Percentiles rank a stretch among this genome's conserved stretches.
Evolutionary conservation across 2,329 filamentous ascomycete species (phyloP).

Genomic region (Diaporthe nobilis): DNA sequence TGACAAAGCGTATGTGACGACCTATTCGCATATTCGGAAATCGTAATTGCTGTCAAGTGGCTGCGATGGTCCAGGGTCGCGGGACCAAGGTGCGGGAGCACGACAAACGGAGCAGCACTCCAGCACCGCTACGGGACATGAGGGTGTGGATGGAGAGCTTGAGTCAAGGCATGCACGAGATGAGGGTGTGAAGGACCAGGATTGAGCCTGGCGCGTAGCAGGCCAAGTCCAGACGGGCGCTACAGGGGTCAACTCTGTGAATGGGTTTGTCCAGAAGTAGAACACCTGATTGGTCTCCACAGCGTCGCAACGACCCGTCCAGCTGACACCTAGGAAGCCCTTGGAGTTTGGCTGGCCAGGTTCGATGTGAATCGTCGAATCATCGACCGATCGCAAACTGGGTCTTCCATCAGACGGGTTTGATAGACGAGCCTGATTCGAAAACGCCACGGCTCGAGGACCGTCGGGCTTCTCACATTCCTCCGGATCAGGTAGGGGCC

Average conservation of each 20-base stretch:
- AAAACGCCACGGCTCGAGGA: conserved; percentile 37
- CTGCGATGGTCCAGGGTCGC: conserved; percentile 37
- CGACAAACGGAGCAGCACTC: conserved; percentile 13
- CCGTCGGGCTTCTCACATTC: conserved; percentile 24
- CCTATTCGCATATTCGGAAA: neutral
- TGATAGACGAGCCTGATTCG: conserved; percentile 34
- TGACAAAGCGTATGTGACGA: conserved; percentile 19
- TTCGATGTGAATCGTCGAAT: conserved; percentile 36
- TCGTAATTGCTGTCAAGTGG: conserved; percentile 16
- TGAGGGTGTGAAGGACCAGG: conserved; percentile 40
- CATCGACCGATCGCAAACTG: conserved; percentile 34
- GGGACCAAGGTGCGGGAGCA: conserved; percentile 32
- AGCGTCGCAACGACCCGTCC: conserved; percentile 40
- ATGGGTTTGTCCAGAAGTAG: conserved; percentile 33
- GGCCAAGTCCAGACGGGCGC: conserved; percentile 32
- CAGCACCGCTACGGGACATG: conserved; percentile 7
- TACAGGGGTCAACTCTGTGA: conserved; percentile 29
- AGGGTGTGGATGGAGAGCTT: conserved; percentile 40
- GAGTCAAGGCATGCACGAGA: conserved; percentile 38
- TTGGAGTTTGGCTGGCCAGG: conserved; percentile 31
- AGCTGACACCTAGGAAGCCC: conserved; percentile 37
- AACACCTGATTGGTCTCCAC: conserved; percentile 37
- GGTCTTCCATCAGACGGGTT: conserved; percentile 32
- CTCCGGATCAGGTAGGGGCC: conserved; percentile 19
- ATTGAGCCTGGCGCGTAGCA: conserved; percentile 40